Evolutionary conservation across 345 rosid species (phyloP), one percentile per base, ranked within the genome.

Genomic region (Populus nigra): DNA sequence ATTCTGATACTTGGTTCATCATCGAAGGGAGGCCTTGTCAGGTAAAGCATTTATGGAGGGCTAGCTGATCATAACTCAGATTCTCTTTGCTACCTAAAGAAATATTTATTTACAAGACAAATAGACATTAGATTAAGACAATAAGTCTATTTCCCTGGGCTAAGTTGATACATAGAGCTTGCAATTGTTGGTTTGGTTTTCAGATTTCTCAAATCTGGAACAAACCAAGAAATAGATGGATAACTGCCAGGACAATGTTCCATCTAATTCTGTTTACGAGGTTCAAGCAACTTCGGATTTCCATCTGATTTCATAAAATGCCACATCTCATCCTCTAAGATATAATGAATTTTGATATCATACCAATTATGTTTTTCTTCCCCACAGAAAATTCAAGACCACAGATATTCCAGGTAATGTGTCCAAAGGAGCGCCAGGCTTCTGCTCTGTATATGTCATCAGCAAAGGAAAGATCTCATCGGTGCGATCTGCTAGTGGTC

Each of bases 381-480:
- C 2, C 6, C 7, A 7, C 85, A 87, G 88, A 84, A 90, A 91
- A 86, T 93, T 96, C 85, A 90, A 83, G 85, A 80, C 82, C 4
- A 10, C 81, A 17, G 98, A 93, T 76, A 79, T 92, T 38, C 84
- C 98, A 10, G 83, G 80, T 55, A 85, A 75, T 3, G 91, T 96
- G 33, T 77, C 88, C 29, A 93, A 88, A 80, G 85, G 50, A 69
- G 92, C 89, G 27, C 93, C 96, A 8, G 92, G 82, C 23, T 93
- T 84, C 79, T 96, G 99, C 74, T 85, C 91, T 0, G 90, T 93
- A 0, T 96, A 96, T 80, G 76, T 84, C 69, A 96, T 95, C 49
- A 68, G 83, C 39, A 93, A 88, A 88, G 92, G 91, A 65, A 92
- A 87, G 80, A 79, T 93, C 41, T 83, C 93, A 2, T 84, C 93